These are phyloP conservation scores for Calonectria multiphialidica DNA, from an alignment of 2,329 filamentous ascomycete genomes.

Conservation along the genomic window DNA sequence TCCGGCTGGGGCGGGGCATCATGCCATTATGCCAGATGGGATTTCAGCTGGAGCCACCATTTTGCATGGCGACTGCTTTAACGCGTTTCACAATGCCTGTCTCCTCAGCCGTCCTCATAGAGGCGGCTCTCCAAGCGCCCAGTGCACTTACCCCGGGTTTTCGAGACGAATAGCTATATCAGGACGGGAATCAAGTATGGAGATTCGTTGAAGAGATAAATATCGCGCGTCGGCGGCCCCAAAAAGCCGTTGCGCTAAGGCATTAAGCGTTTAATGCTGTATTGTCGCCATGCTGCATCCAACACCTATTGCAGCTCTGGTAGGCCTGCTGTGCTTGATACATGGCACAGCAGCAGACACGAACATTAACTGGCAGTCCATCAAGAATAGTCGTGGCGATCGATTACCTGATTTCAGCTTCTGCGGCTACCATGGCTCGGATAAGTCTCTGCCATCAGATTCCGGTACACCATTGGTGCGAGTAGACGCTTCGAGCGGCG, in stretches of 20 bases:
- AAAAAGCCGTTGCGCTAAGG: no score
- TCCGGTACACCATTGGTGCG: background rate
- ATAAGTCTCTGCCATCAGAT: slow-evolving; percentile 21
- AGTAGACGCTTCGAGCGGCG: background rate
- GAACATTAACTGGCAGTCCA: background rate
- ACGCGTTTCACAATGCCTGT: background rate
- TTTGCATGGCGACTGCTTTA: background rate
- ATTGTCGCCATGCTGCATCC: background rate
- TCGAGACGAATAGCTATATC: background rate
- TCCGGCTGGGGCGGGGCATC: background rate
- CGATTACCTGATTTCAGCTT: slow-evolving; percentile 38
- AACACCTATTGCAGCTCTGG: background rate
- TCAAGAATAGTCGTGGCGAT: slow-evolving; percentile 23
- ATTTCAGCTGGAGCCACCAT: slow-evolving; percentile 3
- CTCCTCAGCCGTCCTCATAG: background rate
- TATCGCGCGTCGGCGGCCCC: no score
- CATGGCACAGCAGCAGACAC: background rate
- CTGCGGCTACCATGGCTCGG: slow-evolving; percentile 34
- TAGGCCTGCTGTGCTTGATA: background rate
- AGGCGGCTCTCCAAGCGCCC: background rate
- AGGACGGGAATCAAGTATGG: background rate
- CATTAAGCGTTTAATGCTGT: no score
- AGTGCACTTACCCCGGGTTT: background rate
- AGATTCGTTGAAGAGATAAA: background rate
- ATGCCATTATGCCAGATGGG: background rate